phyloP scores from a whole-genome alignment of 495 filamentous ascomycete species.

The Antarctomyces pellizariae region DNA sequence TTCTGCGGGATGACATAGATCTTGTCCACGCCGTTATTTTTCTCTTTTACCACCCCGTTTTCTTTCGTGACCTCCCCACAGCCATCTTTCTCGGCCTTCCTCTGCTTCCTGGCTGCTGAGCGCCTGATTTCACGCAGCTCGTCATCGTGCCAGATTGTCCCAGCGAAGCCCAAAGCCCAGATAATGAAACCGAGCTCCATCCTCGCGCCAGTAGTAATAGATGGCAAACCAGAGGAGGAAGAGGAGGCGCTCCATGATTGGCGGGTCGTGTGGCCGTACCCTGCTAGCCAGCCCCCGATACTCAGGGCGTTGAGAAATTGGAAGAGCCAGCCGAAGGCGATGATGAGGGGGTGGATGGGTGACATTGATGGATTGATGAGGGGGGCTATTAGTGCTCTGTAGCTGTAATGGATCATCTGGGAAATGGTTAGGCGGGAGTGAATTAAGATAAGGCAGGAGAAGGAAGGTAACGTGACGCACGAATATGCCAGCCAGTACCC shows the following conservation, averaged over 20 bases:
- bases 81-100: slow-evolving; percentile 15
- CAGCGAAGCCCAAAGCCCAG: slow-evolving; percentile 45
- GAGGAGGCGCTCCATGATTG: slow-evolving; percentile 34
- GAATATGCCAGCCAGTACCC: slow-evolving; percentile 38
- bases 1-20: slow-evolving; percentile 71
- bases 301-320: slow-evolving; percentile 58
- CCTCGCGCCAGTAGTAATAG: background rate
- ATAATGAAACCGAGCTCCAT: slow-evolving; percentile 27
- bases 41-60: slow-evolving; percentile 14
- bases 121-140: slow-evolving; percentile 55
- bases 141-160: slow-evolving; percentile 70
- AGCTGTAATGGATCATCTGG: slow-evolving; percentile 53
- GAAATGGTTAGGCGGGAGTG: slow-evolving; percentile 6
- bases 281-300: slow-evolving; percentile 59
- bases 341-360: slow-evolving; percentile 48
- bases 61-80: slow-evolving; percentile 11
- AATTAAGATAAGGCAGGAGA: slow-evolving; percentile 15
- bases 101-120: slow-evolving; percentile 24
- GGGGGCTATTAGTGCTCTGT: slow-evolving; percentile 67
- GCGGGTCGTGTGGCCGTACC: slow-evolving; percentile 41
- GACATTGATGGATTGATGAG: slow-evolving; percentile 77
- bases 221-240: too few species aligned
- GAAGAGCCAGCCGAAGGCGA: slow-evolving; percentile 35
- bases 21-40: slow-evolving; percentile 35
- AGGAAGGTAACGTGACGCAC: slow-evolving; percentile 15